Conservation (phyloP, 2,329 filamentous ascomycete genomes). For the Ceratocystis diversiconidia region DNA sequence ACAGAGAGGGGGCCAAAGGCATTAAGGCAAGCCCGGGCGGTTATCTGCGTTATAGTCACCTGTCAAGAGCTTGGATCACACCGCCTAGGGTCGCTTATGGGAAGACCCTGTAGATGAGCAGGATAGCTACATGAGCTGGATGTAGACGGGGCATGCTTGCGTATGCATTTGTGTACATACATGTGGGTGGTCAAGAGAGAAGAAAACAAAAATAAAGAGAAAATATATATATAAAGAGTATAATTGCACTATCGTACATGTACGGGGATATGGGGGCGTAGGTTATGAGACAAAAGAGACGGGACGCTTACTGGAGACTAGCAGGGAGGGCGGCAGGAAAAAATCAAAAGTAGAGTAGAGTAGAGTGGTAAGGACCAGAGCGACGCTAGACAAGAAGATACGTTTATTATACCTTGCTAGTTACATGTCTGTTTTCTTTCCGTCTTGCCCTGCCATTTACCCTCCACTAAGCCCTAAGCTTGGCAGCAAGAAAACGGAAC, state of each 20-base stretch:
- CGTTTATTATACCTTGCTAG: too few relatives aligned
- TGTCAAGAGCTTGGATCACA: neutral
- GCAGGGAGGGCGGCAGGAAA: too few relatives aligned
- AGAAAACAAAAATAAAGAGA: neutral
- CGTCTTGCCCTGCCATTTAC: too few relatives aligned
- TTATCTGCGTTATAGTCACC: neutral
- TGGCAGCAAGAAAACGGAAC: too few relatives aligned
- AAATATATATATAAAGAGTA: neutral
- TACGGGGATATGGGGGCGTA: too few relatives aligned
- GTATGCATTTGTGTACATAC: neutral
- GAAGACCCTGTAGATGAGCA: neutral
- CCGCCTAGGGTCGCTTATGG: neutral
- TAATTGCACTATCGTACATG: neutral
- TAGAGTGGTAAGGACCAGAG: too few relatives aligned
- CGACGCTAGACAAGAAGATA: too few relatives aligned
- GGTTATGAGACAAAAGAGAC: too few relatives aligned
- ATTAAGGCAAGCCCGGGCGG: neutral
- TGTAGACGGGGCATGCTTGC: neutral
- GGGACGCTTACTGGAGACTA: too few relatives aligned
- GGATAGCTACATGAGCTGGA: neutral
- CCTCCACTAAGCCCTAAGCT: too few relatives aligned
- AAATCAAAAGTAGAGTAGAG: too few relatives aligned
- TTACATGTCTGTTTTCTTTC: too few relatives aligned
- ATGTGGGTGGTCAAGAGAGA: neutral
- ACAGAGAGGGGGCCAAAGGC: neutral